A percentile compares a stretch with the other conserved stretches of the same genome.
These are phyloP conservation scores for Nyctanthes arbortristis DNA, from an alignment of 257 asterid species.

Conservation along the genomic window DNA sequence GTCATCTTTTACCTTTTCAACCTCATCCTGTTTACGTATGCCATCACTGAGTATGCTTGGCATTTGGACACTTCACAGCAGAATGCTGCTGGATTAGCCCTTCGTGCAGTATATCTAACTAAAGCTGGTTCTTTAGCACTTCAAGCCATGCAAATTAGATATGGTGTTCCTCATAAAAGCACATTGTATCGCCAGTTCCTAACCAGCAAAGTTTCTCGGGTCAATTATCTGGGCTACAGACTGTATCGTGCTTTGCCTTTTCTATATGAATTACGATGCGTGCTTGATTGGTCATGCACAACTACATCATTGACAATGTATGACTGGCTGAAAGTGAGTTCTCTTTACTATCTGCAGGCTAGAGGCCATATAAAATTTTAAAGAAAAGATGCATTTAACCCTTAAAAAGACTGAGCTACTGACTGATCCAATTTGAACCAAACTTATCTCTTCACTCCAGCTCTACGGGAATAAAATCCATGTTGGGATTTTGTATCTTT, in stretches of 20 bases:
- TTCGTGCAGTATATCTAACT: conserved; percentile 88
- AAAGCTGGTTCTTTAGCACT: conserved; percentile 83
- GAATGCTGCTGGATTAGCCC: conserved; percentile 84
- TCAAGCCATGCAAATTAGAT: conserved; percentile 94
- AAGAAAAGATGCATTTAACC: neutral
- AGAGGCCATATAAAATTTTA: neutral
- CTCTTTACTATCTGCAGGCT: neutral
- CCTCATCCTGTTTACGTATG: conserved; percentile 82
- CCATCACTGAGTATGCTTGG: conserved; percentile 88
- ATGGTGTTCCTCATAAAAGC: conserved; percentile 94
- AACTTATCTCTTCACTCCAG: neutral
- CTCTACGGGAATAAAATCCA: neutral
- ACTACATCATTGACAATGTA: conserved; percentile 93
- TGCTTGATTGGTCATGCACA: conserved; percentile 99
- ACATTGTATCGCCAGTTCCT: conserved; percentile 96
- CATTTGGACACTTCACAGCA: conserved; percentile 67
- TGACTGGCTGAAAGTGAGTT: conserved; percentile 97
- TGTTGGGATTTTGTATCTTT: neutral
- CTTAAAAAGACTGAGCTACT: neutral
- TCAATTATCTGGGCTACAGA: conserved; percentile 86
- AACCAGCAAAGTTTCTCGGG: conserved; percentile 85
- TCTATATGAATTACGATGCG: conserved; percentile 93
- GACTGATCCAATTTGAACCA: neutral
- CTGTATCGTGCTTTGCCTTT: conserved; percentile 96
- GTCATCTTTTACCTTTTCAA: conserved; percentile 84